Base-by-base conservation (phyloP, 805 yeast genomes). In the Hanseniaspora taiwanica region DNA sequence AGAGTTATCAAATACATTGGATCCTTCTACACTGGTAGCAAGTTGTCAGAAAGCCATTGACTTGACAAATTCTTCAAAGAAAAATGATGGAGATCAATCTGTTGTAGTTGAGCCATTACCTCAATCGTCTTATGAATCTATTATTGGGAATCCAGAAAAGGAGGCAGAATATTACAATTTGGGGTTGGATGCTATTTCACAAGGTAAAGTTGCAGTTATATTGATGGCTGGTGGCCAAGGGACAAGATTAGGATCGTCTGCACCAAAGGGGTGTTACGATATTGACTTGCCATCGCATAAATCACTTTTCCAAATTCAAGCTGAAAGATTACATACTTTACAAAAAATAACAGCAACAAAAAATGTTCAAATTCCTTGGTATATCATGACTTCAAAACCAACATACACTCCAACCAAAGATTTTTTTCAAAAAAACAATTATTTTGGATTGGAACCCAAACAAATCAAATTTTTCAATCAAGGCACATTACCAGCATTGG, bases 161-260 rank as follows among this genome's bases (percentile, higher is more conserved):
- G 44, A 53, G 6, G 43, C 44, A 8, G 60, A 69, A 53, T 80
- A 79, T 74, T 48, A 51, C 18, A 42, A 58, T 2, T 33, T 62
- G 13, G 99, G 98, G 12, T 58, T 78, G 14, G 64, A 74, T 20
- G 81, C 89, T 23, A 78, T 91, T 40, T 59, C 72, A 14, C 58
- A 65, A 12, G 79, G 79, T 47, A 74, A 81, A 52, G 97, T 89
- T 19, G 98, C 85, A 25, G 89, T 91, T 4, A 68, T 91, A 34
- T 66, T 91, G 39, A 80, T 91, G 82, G 96, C 99, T 10, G 99
- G 99, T 42, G 99, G 99, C 38, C 98, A 91, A 60, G 99, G 99
- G 24, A 82, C 96, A 6, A 71, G 99, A 46, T 67, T 91, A 40
- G 98, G 98, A 1, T 85, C 95, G 1, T 64, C 76, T 3, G 74